Base-by-base conservation (phyloP, 2,329 filamentous ascomycete species). In the Venturia pyrina region DNA sequence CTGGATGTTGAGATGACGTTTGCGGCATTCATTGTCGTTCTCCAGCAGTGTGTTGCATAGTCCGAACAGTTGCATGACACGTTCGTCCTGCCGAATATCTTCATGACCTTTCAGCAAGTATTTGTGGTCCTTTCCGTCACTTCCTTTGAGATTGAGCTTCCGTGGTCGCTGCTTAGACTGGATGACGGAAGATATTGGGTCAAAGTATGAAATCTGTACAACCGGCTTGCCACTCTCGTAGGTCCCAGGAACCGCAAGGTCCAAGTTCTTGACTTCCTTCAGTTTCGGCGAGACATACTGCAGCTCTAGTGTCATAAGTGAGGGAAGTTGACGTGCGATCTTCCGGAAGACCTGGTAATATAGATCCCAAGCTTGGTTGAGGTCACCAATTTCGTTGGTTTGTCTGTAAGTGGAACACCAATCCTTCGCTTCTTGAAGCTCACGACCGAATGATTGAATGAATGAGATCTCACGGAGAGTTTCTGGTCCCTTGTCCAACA, bases 11-110 rank as follows among this genome's bases (percentile, higher is more conserved):
- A 99, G 85, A 77, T 99, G 95, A 11, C 95, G 87, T 81, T 99
- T 99, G 78, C 96, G 96, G 71, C 89, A 95, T 78, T 99, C 96
- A 3, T 91, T 91, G 74, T 99, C 96, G 73, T 93, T 93, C 59
- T 90, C 85, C 53, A 99, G 85, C 1, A 99, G 85, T 0, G 96
- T 99, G 76, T 99, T 99, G 79, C 93, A 95, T 17, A 99, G 85
- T 50, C 95, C 95, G 74, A 99, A 99, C 44, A 99, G 85, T 78
- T 99, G 95, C 96, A 99, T 99, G 70, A 99, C 95, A 78, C 96
- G 89, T 78, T 99, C 95, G 73, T 99, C 95, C 77, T 99, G 95
- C 67, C 95, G 89, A 70, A 99, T 97, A 80, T 99, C 95, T 78
- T 99, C 95, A 73, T 99, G 96, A n/a, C 95, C 95, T 81, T 99